phyloP scores from a whole-genome alignment of 257 asterid species.

The Primulina eburnea region DNA sequence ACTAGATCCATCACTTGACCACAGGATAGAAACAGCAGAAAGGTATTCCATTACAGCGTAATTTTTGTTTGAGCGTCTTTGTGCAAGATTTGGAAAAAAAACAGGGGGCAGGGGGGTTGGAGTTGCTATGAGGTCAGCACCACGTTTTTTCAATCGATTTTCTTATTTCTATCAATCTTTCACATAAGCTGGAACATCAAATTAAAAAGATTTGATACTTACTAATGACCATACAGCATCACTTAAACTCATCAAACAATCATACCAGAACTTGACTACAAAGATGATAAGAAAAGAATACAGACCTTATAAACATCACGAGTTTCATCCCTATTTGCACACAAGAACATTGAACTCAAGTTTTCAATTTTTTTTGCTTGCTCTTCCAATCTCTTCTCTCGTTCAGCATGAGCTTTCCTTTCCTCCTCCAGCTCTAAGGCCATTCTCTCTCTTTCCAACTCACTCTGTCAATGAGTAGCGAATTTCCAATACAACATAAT shows the following conservation, averaged over 20 bases:
- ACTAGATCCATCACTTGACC: slow-evolving; percentile 11
- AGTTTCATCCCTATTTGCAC: slow-evolving; percentile 65
- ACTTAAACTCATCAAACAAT: background rate
- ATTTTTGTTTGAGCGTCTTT: background rate
- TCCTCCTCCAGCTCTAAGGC: slow-evolving; percentile 94
- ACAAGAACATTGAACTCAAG: slow-evolving; percentile 88
- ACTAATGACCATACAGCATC: background rate
- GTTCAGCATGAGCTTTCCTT: slow-evolving; percentile 93
- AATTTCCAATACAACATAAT: slow-evolving; percentile 14
- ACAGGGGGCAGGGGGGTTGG: background rate
- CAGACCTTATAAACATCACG: slow-evolving; percentile 59
- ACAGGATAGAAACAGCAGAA: slow-evolving; percentile 11
- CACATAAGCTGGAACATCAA: background rate
- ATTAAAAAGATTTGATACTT: background rate
- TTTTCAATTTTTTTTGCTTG: slow-evolving; percentile 89
- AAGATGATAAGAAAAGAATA: slow-evolving; percentile 21
- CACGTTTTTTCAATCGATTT: background rate
- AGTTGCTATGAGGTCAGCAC: slow-evolving; percentile 8
- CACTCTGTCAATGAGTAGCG: slow-evolving; percentile 51
- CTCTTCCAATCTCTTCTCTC: slow-evolving; percentile 79
- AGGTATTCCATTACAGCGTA: slow-evolving; percentile 1
- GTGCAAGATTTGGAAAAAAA: background rate
- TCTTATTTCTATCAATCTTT: slow-evolving; percentile 15
- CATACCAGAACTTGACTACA: background rate
- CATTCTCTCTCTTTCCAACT: slow-evolving; percentile 93